Percentiles rank a stretch among this genome's conserved stretches.
Evolutionary conservation across 2,329 filamentous ascomycete genomes (phyloP).

Genomic region (Aspergillus quadricinctus): DNA sequence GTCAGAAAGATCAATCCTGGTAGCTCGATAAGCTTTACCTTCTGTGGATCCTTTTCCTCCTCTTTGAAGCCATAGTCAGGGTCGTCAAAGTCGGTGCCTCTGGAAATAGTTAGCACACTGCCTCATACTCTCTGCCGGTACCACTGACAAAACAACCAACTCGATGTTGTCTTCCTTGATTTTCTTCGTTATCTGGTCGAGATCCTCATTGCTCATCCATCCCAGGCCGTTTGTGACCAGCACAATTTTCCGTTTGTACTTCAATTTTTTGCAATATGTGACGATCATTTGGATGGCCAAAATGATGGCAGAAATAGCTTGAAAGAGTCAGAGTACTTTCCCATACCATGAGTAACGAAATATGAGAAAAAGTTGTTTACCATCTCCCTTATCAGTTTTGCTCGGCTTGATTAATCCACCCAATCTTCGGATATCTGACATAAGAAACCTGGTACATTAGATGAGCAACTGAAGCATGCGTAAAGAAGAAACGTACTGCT

Average conservation of each 20-base stretch:
- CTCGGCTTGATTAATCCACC: slow-evolving; percentile 63
- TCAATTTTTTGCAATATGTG: slow-evolving; percentile 72
- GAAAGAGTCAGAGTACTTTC: slow-evolving; percentile 9
- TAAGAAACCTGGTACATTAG: slow-evolving; percentile 47
- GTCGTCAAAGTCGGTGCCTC: slow-evolving; percentile 92
- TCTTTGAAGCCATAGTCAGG: slow-evolving; percentile 86
- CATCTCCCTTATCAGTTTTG: slow-evolving; percentile 67
- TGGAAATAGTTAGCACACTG: slow-evolving; percentile 36
- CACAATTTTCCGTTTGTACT: slow-evolving; percentile 75
- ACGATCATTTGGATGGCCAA: slow-evolving; percentile 83
- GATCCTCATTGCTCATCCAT: slow-evolving; percentile 65
- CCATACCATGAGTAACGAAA: neutral
- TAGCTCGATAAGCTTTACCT: slow-evolving; percentile 46
- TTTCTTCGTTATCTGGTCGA: slow-evolving; percentile 66
- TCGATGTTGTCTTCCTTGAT: slow-evolving; percentile 74
- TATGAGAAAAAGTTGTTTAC: slow-evolving; percentile 32
- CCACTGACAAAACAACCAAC: slow-evolving; percentile 68
- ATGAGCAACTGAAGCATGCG: slow-evolving; percentile 4
- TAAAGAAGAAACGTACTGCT: slow-evolving; percentile 57
- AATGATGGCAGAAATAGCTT: slow-evolving; percentile 75
- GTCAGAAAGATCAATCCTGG: neutral
- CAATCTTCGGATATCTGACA: slow-evolving; percentile 66
- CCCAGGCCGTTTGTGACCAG: slow-evolving; percentile 80
- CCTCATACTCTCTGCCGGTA: neutral
- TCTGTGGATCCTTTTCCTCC: slow-evolving; percentile 70